Conservation (phyloP, 768 basidiomycete species). For the Mycena venus region DNA sequence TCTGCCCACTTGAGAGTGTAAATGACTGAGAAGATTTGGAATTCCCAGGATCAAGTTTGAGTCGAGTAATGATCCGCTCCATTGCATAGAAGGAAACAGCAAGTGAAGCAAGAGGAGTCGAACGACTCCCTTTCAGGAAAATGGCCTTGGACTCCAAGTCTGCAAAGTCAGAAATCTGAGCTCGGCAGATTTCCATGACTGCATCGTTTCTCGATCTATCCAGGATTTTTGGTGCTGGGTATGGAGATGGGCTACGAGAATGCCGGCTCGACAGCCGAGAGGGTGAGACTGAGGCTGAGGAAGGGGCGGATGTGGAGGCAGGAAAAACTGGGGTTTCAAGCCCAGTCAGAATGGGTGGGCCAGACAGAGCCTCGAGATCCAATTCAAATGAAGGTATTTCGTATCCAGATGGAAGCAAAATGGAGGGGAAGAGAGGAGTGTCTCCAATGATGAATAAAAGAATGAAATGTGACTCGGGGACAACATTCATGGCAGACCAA, state of each 20-base stretch:
- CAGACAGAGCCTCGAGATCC: too few relatives aligned
- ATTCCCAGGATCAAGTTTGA: not conserved
- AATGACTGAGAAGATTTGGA: not conserved
- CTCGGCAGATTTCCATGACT: not conserved
- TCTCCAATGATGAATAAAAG: too few relatives aligned
- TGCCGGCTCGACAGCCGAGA: not conserved
- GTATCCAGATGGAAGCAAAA: too few relatives aligned
- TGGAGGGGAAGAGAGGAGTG: too few relatives aligned
- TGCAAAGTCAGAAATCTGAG: not conserved
- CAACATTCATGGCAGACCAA: too few relatives aligned
- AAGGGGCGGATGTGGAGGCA: not conserved
- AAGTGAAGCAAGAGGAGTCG: not conserved
- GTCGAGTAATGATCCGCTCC: not conserved
- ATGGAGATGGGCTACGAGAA: not conserved
- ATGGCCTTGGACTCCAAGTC: not conserved
- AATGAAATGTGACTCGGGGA: too few relatives aligned
- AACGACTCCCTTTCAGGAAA: not conserved
- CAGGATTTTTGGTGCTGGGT: not conserved
- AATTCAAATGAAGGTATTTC: too few relatives aligned
- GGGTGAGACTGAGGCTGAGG: not conserved
- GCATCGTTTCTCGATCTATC: not conserved
- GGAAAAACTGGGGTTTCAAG: too few relatives aligned
- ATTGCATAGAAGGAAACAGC: not conserved
- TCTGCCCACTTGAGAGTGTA: not conserved
- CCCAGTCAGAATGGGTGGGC: too few relatives aligned